phyloP scores from a whole-genome alignment of 495 filamentous ascomycete species.

The Talaromyces ruber region DNA sequence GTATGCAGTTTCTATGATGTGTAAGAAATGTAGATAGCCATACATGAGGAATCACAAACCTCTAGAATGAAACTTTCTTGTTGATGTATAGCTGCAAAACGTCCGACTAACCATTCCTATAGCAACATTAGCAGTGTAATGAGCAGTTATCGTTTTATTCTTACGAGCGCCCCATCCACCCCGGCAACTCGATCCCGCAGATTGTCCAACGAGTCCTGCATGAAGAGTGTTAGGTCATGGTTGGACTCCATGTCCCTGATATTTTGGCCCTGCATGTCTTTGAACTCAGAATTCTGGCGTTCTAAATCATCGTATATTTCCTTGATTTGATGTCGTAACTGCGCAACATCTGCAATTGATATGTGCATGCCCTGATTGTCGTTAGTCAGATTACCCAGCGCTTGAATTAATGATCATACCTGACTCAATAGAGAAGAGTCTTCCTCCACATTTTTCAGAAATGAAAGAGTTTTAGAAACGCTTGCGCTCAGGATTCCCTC shows the following conservation, averaged over 20 bases:
- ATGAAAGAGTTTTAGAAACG: constrained; percentile 12
- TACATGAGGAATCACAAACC: constrained; percentile 14
- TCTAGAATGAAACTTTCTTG: constrained; percentile 23
- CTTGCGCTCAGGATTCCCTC: constrained; percentile 18
- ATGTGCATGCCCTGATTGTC: constrained; percentile 27
- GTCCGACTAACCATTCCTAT: constrained; percentile 25
- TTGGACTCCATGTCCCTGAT: constrained; percentile 18
- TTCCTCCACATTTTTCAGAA: constrained; percentile 15
- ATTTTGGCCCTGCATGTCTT: constrained; percentile 9
- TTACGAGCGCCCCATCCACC: constrained; percentile 11
- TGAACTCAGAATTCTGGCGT: constrained; percentile 16
- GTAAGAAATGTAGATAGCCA: background rate
- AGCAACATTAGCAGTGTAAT: constrained; percentile 6
- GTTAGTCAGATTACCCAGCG: background rate
- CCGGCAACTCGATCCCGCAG: constrained; percentile 22
- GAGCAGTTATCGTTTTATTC: constrained; percentile 8
- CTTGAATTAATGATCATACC: constrained; percentile 13
- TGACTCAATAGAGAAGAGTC: constrained; percentile 21
- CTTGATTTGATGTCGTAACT: constrained; percentile 22
- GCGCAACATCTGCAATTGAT: constrained; percentile 17
- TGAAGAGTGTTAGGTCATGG: constrained; percentile 19
- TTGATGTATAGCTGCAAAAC: constrained; percentile 20
- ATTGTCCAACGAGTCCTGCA: constrained; percentile 20
- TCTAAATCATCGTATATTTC: constrained; percentile 26
- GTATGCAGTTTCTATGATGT: constrained; percentile 19